Evolutionary conservation across 768 basidiomycete species (phyloP), one percentile per base, ranked within the genome.

Genomic region (Peribolospora baueri): DNA sequence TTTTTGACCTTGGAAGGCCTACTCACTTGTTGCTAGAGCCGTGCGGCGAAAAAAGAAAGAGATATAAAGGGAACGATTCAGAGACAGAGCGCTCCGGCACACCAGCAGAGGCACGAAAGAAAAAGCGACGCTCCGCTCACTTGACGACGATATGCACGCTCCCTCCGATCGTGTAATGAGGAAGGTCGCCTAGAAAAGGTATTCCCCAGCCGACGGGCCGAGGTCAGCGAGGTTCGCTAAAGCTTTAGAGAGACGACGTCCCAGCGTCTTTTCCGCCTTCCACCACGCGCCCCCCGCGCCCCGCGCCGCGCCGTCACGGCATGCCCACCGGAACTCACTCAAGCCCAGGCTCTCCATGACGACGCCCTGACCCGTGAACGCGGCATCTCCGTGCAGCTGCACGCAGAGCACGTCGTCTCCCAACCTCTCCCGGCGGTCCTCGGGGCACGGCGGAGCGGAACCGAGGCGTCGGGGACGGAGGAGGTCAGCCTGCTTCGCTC

Each of bases 81-180:
- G 36, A n/a, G 10, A 57, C 81, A 62, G 25, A 25, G 25, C 25
- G 25, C 25, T 25, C 25, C 25, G 25, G 25, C 25, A 25, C 25
- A 25, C 25, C 25, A 25, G 25, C 25, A 25, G 25, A 1, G 25
- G 25, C 25, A 25, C 25, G 25, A 25, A 25, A 25, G 25, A 25
- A 25, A 25, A 25, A 25, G 25, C 25, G 25, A 25, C 25, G 25
- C 25, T 25, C 25, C 25, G 25, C 25, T 25, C 65, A 85, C 83
- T 90, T 86, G 36, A 90, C 85, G 7, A 93, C 85, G 50, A 93
- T 68, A 67, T 90, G 85, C 3, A 90, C 76, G 50, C 81, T 85
- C 42, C 88, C 88, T 1, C 88, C 88, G 58, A 80, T 84, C 0
- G 84, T 88, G 62, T 79, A 91, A 66, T 90, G 87, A 2, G 88